A percentile compares a stretch with the other conserved stretches of the same genome.
These are phyloP conservation scores for Waltergamsia citrina DNA, from an alignment of 2,329 filamentous ascomycete species.

Conservation along the genomic window DNA sequence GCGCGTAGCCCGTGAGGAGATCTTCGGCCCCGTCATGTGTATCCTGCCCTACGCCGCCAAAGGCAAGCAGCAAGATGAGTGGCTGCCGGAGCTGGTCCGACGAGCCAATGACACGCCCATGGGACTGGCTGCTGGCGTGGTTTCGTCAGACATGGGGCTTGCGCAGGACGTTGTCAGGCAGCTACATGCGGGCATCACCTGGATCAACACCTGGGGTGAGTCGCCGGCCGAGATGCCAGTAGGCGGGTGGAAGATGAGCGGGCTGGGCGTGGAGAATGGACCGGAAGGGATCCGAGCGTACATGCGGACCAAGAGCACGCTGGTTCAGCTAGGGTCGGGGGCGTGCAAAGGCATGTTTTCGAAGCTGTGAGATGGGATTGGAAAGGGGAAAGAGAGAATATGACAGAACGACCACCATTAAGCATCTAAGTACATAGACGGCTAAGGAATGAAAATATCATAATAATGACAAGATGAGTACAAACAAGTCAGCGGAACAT, in stretches of 20 bases:
- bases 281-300: conserved; percentile 70
- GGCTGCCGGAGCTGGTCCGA: conserved; percentile 56
- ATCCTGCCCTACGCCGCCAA: conserved; percentile 54
- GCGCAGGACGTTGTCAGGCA: conserved; percentile 64
- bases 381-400: too few species aligned
- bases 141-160: conserved; percentile 63
- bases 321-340: conserved; percentile 69
- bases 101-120: conserved; percentile 71
- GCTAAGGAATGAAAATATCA: too few species aligned
- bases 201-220: conserved; percentile 94
- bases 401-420: too few species aligned
- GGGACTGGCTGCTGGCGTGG: conserved; percentile 77
- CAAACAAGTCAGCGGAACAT: too few species aligned
- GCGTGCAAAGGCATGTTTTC: conserved; percentile 58
- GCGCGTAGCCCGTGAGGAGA: conserved; percentile 73
- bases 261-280: conserved; percentile 81
- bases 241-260: conserved; percentile 86
- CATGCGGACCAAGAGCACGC: conserved; percentile 78
- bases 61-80: conserved; percentile 17
- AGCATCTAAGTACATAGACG: too few species aligned
- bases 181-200: conserved; percentile 78
- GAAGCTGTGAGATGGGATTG: conserved; percentile 49
- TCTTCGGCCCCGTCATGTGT: conserved; percentile 82
- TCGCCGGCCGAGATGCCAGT: conserved; percentile 87
- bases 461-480: too few species aligned